Evolutionary conservation across 2,329 filamentous ascomycete genomes (phyloP).

Genomic region (Geosmithia putterillii): DNA sequence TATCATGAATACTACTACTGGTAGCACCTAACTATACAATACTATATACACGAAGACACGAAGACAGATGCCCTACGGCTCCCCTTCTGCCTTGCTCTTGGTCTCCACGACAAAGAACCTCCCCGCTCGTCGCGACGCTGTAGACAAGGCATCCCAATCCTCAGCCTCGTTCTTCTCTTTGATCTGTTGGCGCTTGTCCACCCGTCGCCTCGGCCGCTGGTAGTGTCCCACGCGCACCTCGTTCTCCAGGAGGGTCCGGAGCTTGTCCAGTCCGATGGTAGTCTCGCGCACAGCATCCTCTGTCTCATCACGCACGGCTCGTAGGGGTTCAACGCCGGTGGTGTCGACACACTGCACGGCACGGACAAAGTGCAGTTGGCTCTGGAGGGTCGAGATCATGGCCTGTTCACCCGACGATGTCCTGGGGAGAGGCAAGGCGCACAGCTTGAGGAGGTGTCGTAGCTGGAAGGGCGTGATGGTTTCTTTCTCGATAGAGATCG

Average conservation of each 20-base stretch:
- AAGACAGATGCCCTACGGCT: neutral
- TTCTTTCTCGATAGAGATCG: conserved; percentile 15
- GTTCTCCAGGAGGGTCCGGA: conserved; percentile 41
- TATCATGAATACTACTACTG: neutral
- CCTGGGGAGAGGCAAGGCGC: conserved; percentile 66
- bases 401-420: conserved; percentile 47
- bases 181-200: conserved; percentile 5
- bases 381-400: conserved; percentile 64
- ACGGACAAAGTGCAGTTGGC: conserved; percentile 84
- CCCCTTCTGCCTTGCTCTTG: conserved; percentile 23
- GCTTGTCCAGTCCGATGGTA: conserved; percentile 44
- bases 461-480: conserved; percentile 56
- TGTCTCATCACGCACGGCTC: conserved; percentile 74
- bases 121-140: conserved; percentile 53
- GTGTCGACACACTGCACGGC: conserved; percentile 74
- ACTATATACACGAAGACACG: too few relatives aligned
- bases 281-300: conserved; percentile 44
- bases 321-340: conserved; percentile 56
- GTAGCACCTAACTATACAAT: neutral
- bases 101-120: conserved; percentile 69
- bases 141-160: conserved; percentile 57
- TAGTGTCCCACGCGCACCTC: conserved; percentile 52
- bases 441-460: conserved; percentile 76
- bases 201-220: conserved; percentile 24
- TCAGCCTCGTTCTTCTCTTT: conserved; percentile 31